These are phyloP conservation scores for Penicillium sp. DNA, from an alignment of 2,329 filamentous ascomycete species.

Conservation along the genomic window DNA sequence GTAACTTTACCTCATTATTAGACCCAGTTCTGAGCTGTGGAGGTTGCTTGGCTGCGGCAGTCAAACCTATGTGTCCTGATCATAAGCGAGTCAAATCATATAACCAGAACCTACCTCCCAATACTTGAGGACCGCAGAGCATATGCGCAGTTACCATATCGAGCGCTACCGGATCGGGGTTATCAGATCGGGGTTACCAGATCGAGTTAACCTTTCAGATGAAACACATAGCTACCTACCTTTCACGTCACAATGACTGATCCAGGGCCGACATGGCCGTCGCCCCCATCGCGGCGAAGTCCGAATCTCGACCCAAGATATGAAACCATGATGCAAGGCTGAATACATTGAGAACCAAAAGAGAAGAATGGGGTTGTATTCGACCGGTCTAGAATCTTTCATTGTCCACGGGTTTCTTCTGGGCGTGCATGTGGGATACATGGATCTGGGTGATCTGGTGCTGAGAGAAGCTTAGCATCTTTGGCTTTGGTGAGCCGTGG, in stretches of 20 bases:
- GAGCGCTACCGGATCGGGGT: too few species aligned
- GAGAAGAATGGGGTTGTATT: not conserved
- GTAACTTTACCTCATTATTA: not conserved
- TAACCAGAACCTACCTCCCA: not conserved
- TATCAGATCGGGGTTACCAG: too few species aligned
- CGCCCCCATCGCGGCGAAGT: not conserved
- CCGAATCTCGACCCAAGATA: not conserved
- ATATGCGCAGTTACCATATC: not conserved
- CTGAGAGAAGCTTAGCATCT: not conserved
- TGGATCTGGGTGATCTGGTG: not conserved
- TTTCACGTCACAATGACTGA: slow-evolving; percentile 1
- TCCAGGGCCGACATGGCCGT: not conserved
- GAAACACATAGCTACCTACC: not conserved
- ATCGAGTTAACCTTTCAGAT: not conserved
- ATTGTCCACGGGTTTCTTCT: not conserved
- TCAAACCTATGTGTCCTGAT: slow-evolving; percentile 1
- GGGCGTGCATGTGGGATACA: not conserved
- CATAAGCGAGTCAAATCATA: slow-evolving; percentile 1
- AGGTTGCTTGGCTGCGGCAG: not conserved
- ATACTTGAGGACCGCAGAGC: not conserved
- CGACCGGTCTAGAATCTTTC: slow-evolving; percentile 6
- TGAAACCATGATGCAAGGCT: slow-evolving; percentile 5
- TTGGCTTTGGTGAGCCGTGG: not conserved
- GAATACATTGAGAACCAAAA: not conserved
- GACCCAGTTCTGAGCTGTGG: not conserved